Base-by-base conservation (phyloP, 495 filamentous ascomycete genomes). In the Aspergillus funiculosus region DNA sequence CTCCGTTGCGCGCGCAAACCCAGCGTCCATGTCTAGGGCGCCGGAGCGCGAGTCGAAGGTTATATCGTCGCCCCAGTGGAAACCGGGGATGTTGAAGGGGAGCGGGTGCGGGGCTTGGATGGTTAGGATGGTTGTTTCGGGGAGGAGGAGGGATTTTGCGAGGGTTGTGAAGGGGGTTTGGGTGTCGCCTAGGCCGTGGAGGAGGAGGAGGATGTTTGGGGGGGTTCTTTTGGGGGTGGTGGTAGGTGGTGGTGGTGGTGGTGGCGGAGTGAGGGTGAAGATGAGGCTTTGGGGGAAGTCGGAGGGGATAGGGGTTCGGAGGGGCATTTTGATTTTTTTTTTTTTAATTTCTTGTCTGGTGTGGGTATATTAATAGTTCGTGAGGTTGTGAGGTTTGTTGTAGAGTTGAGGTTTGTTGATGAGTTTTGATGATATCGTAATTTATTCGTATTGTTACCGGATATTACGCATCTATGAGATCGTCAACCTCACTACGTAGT, bases 1-100 rank as follows among this genome's bases (percentile, higher is more conserved):
- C 5, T 52, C 40, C 18, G 65, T 67, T 0, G 80, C 67, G 9
- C 70, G 73, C 14, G 66, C 60, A 52, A 95, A 91, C 0, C 90
- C 89, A 0, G 86, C 79, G 55, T 95, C 91, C 18, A 81, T 69
- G 34, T 95, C 87, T 24, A 95, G 66, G 0, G 73, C 76, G 1
- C 83, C 86, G 2, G 72, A 76, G 1, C 65, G 52, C 34, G 61
- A 54, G 39, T 85, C 79, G 37, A 95, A 79, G 2, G 74, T 57
- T 24, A 98, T 63, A 58, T 98, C 91, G 61, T 97, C 87, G 39
- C 89, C 89, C 91, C 90, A 97, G 66, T 96, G 89, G 59, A 81
- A 96, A 17, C 87, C 87, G 9, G 78, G 73, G 0, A 90, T 67
- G 20, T 83, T 72, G 39, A 88, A 78, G 5, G 90, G 89, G 3